Conservation (phyloP, 2,329 filamentous ascomycete species). For the Amylocarpus encephaloides region DNA sequence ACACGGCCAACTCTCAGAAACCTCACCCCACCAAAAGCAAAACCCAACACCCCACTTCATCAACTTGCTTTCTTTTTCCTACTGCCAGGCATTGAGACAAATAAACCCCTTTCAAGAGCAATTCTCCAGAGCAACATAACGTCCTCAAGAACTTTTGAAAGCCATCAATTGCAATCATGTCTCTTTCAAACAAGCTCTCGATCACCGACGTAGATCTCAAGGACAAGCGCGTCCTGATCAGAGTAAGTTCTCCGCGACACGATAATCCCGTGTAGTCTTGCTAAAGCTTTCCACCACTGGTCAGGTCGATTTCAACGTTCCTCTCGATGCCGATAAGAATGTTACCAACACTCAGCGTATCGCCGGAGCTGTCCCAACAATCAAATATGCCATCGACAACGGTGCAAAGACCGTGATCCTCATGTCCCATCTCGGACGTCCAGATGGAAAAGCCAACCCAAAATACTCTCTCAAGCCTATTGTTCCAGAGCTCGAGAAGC, state of each 20-base stretch:
- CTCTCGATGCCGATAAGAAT: constrained; percentile 85
- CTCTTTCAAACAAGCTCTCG: constrained; percentile 96
- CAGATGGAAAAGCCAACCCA: constrained; percentile 78
- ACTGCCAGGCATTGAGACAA: constrained; percentile 10
- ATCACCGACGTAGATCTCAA: constrained; percentile 96
- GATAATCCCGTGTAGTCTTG: neutral
- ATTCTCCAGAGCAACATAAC: no score
- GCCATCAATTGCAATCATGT: constrained; percentile 57
- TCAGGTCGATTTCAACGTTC: constrained; percentile 99
- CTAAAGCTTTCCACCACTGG: constrained; percentile 5
- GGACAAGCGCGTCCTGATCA: constrained; percentile 96
- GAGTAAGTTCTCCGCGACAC: constrained; percentile 53
- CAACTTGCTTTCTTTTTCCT: neutral
- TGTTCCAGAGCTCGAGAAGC: constrained; percentile 84
- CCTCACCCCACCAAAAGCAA: neutral
- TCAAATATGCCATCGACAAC: constrained; percentile 87
- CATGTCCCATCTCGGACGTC: constrained; percentile 97
- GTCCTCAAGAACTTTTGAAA: neutral
- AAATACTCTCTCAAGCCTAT: constrained; percentile 97
- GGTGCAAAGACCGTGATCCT: constrained; percentile 89
- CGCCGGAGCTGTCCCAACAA: constrained; percentile 87
- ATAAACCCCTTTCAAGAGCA: no score
- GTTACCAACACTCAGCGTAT: constrained; percentile 99
- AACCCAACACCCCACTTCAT: neutral
- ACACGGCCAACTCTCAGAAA: neutral